Base-by-base conservation (phyloP, 176 grass and related monocot species). In the Tuctoria greenei region DNA sequence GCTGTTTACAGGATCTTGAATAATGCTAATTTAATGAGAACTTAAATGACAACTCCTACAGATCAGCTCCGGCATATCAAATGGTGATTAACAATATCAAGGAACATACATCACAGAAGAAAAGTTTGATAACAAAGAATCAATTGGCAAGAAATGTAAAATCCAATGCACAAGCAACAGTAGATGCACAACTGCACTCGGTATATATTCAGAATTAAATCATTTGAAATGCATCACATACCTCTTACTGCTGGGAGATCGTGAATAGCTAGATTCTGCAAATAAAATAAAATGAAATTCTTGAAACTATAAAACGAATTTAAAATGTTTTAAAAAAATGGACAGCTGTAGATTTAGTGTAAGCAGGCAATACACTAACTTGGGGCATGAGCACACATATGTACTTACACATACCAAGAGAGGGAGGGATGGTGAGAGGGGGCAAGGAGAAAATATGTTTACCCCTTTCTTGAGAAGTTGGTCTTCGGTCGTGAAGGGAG, bases 221-320 rank as follows among this genome's bases (percentile, higher is more conserved):
- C 36, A 71, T 24, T 28, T 36, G 3, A 73, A 79, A 67, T 55
- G n/a, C 26, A 54, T 34, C 44, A 66, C 11, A 27, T 84, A 83
- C 86, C 86, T 88, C 73, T 87, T 95, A 71, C 81, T 89, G 69
- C 83, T 82, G 42, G 93, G 86, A 70, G 93, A 96, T 24, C 73
- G 80, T 83, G 93, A 96, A 85, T 85, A 83, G 65, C 89, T 96
- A 80, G 89, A 96, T 15, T 88, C 93, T 96, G 87, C 84, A 92
- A 76, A 39, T 56, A 75, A 74, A 69, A 38, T 46, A 26, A 26
- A 57, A 31, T n/a, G n/a, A 37, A 27, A 27, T 51, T 12, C 36
- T 66, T 26, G 69, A 79, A 18, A 39, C 13, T 68, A 51, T 43
- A 80, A 24, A 24, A 55, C 5, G 46, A 43, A 78, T 31, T 28